phyloP scores from a whole-genome alignment of 306 rosid species.

The Vigna angularis region DNA sequence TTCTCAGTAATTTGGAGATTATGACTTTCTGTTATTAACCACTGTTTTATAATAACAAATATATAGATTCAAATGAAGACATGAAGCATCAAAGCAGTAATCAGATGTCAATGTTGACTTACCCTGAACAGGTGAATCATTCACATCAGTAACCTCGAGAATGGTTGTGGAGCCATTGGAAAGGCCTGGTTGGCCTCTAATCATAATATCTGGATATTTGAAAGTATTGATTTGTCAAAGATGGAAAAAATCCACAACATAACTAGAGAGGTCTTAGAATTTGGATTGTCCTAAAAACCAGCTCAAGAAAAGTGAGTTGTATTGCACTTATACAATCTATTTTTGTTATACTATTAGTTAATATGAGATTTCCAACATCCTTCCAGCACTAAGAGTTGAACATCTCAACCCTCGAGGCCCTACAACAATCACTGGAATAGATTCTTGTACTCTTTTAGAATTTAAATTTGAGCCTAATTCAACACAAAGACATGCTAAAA shows the following conservation, averaged over 20 bases:
- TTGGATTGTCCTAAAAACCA: neutral
- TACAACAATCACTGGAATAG: neutral
- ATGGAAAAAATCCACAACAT: conserved; percentile 18
- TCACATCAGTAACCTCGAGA: conserved; percentile 49
- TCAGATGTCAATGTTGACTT: conserved; percentile 37
- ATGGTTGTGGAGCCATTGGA: conserved; percentile 41
- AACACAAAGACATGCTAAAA: neutral
- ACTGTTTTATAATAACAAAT: conserved; percentile 13
- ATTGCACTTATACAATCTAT: too few species aligned
- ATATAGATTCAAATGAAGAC: conserved; percentile 28
- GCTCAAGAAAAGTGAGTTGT: too few species aligned
- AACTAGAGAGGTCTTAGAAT: conserved; percentile 10
- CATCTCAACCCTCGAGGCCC: neutral
- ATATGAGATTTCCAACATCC: too few species aligned
- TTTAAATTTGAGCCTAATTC: neutral
- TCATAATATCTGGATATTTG: conserved; percentile 50
- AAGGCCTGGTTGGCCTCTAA: conserved; percentile 34
- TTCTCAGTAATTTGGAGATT: neutral
- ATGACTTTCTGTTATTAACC: neutral
- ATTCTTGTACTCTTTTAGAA: neutral
- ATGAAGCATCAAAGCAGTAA: conserved; percentile 32
- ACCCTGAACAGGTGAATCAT: conserved; percentile 56
- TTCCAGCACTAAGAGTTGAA: too few species aligned
- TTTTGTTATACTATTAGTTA: too few species aligned
- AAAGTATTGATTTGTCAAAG: conserved; percentile 37